Base-by-base conservation (phyloP, 2,329 filamentous ascomycete genomes). In the Ploettnerulaceae sp. region DNA sequence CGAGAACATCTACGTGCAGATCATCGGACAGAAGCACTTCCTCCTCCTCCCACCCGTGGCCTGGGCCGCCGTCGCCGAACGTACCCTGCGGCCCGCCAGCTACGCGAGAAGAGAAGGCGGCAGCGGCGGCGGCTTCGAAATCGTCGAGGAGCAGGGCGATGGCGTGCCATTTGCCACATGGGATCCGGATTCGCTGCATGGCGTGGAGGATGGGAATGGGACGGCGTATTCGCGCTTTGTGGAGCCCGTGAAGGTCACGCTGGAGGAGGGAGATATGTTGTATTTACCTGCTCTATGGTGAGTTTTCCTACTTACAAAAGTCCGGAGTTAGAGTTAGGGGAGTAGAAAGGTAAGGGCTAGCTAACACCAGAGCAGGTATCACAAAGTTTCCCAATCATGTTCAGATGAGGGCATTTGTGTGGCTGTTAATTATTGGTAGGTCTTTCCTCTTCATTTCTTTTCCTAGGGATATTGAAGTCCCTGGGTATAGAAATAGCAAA, bases 221-320 rank as follows among this genome's bases (percentile, higher is more conserved):
- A 85, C 83, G 1, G 57, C 57, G 1, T 85, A 83, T 57, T 86
- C 83, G 1, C 58, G 66, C 26, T 68, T 82, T 8, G 79, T 78
- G 0, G 67, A 67, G 37, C 82, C 84, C 5, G 57, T 89, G 52
- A 70, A 75, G n/a, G 79, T 90, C 1, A 85, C 81, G 0, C 66
- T 93, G 3, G 65, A 82, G 1, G 75, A 81, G 7, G 86, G 86
- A 0, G 87, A 93, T 61, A 87, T 93, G 81, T 65, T 93, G 12
- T 93, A 93, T 66, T 69, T 93, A 22, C 87, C 87, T 5, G 81
- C 84, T 5, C 77, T 90, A 72, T 93, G 87, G 87, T 86, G 53
- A 63, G 73, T 62, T 17, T 25, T 15, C 12, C 26, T 29, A 5
- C 5, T 9, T 25, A n/a, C n/a, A n/a, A n/a, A n/a, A n/a, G n/a